Base-by-base conservation (phyloP, 2,329 filamentous ascomycete species). In the Graphium sp. region DNA sequence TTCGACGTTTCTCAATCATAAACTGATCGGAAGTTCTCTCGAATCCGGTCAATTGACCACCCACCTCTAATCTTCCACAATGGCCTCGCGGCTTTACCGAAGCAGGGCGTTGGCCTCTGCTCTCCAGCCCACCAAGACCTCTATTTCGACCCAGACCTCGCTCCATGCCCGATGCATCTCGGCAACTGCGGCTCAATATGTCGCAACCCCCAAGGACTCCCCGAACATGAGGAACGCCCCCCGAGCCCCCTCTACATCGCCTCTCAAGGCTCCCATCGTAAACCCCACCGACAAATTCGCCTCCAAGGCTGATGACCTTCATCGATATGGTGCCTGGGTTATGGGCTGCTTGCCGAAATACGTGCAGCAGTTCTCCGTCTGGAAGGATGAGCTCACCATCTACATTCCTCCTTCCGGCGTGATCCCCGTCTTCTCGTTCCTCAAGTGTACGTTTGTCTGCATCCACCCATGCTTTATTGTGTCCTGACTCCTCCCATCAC, bases 351-450 rank as follows among this genome's bases (percentile, higher is more conserved):
- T 98, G 47, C 91, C 89, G 44, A 95, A 94, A 65, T 94, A 93
- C 58, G 72, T 98, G 44, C 91, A 98, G 62, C 89, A 98, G 60
- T 95, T 95, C 62, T 92, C 85, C 9, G 87, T 98, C 32, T 98
- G 89, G 89, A 98, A 98, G 62, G 89, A 98, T 50, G 89, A 98
- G 58, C 73, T 98, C 49, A 84, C 79, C 43, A 82, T 94, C 52
- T 87, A 91, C 56, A 89, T 95, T 47, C 66, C 82, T 26, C 89
- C 89, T 2, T 60, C 79, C 21, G 89, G 83, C 41, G 74, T 95
- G 42, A 71, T 94, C 41, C 89, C 89, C 22, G 79, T 92, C 44
- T 85, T 98, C 55, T 73, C 69, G 35, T 98, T 98, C 62, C 66
- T 98, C 45, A 95, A 95, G 61, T 71, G 70, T 73, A 48, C 33